Evolutionary conservation across 2,329 filamentous ascomycete species (phyloP), one percentile per base, ranked within the genome.

Genomic region (Calonectria hongkongensis): DNA sequence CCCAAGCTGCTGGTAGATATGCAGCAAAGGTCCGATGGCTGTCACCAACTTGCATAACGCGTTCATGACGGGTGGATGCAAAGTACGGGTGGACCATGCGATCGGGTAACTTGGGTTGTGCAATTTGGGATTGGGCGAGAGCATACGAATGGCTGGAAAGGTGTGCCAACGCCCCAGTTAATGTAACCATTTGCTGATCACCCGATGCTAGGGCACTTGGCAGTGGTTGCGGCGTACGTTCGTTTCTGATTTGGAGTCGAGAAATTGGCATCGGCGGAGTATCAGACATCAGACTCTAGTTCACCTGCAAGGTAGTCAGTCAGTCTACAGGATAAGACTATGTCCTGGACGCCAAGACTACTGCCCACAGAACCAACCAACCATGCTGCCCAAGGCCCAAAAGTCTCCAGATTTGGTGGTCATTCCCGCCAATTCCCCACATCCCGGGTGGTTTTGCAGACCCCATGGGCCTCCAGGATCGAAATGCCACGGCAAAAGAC

Each of bases 381-480:
- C 54, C n/a, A 33, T 33, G 30, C 7, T 15, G 21, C 21, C 2
- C 54, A 58, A 39, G 15, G 13, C 6, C 33, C 8, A 7, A 12
- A 33, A 25, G 30, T 58, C 33, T 39, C 30, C 54, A 58, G 33
- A 58, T 41, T 33, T 27, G 54, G 54, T 58, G 33, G n/a, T 27
- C 33, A 58, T 58, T 39, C 50, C 50, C 54, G 33, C 33, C 21
- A 58, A 41, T 39, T 58, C 54, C 54, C 54, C 54, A 58, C 54
- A 58, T 41, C 54, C 4, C 21, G 54, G 33, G 21, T 36, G 33
- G n/a, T 28, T 28, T 21, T 58, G 33, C 33, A 58, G 54, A 58
- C 54, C 54, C 54, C 54, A 58, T 58, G 54, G 54, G 54, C 33
- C 54, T 58, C 54, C 54, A 58, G 54, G 54, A 39, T 58, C 54